A percentile compares a stretch with the other conserved stretches of the same genome.
These are phyloP conservation scores for Alternaria sp. DNA, from an alignment of 2,329 filamentous ascomycete species.

Conservation along the genomic window DNA sequence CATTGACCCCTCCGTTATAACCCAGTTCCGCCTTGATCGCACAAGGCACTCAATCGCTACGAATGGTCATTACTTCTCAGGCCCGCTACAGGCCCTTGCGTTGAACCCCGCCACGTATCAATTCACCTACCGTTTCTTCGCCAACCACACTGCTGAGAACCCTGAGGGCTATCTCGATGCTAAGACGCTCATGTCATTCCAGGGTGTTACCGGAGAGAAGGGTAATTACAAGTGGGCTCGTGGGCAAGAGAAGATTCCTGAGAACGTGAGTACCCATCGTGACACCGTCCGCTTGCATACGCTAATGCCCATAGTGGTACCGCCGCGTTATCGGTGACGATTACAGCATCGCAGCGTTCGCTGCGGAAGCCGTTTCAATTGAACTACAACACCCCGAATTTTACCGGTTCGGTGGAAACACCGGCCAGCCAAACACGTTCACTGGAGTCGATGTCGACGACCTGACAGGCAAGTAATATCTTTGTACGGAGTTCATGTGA, in stretches of 20 bases:
- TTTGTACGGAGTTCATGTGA: too few species aligned
- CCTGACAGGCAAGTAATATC: too few species aligned
- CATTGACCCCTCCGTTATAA: constrained; percentile 7
- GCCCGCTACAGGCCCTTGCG: constrained; percentile 27
- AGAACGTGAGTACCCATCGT: constrained; percentile 26
- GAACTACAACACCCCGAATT: constrained; percentile 20
- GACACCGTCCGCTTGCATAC: constrained; percentile 6
- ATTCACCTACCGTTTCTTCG: constrained; percentile 26
- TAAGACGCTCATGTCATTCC: constrained; percentile 29
- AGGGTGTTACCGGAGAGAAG: constrained; percentile 29
- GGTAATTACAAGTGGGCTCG: constrained; percentile 28
- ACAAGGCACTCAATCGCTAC: constrained; percentile 28
- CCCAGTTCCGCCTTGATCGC: constrained; percentile 27
- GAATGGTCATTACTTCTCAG: constrained; percentile 24
- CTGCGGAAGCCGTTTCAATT: constrained; percentile 16
- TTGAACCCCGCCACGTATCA: constrained; percentile 19
- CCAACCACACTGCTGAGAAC: constrained; percentile 32
- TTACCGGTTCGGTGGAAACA: constrained; percentile 29
- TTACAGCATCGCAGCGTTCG: constrained; percentile 7
- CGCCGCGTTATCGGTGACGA: constrained; percentile 26
- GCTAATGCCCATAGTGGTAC: constrained; percentile 21
- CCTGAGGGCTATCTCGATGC: constrained; percentile 29
- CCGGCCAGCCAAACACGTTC: constrained; percentile 28
- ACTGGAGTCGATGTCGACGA: constrained; percentile 24
- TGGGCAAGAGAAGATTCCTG: constrained; percentile 31